Evolutionary conservation across 2,329 filamentous ascomycete species (phyloP).

Genomic region (Talaromyces albobiverticillius): DNA sequence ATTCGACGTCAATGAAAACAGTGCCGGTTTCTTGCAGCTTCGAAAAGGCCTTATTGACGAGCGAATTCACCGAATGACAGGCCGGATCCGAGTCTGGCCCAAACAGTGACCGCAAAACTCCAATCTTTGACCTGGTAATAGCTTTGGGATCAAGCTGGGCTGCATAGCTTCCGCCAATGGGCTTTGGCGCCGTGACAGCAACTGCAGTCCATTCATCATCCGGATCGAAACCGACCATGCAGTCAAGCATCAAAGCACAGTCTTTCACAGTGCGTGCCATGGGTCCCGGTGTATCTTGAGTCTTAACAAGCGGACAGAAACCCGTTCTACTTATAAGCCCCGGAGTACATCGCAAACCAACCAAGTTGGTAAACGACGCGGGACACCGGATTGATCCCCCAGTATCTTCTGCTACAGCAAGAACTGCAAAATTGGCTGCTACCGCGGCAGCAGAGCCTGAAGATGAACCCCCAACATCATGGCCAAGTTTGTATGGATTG

Average conservation of each 20-base stretch:
- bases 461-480: not conserved
- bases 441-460: not conserved
- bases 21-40: not conserved
- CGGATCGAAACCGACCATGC: not conserved
- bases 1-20: not conserved
- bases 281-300: not conserved
- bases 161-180: not conserved
- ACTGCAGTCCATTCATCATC: not conserved
- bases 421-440: not conserved
- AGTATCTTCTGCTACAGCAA: not conserved
- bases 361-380: not conserved
- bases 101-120: not conserved
- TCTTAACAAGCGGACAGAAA: not conserved
- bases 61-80: not conserved
- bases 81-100: not conserved
- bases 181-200: not conserved
- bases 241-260: not conserved
- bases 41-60: not conserved
- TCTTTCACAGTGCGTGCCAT: not conserved
- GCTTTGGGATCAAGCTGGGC: not conserved
- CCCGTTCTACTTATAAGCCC: not conserved
- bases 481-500: not conserved
- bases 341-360: not conserved
- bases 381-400: not conserved
- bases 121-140: not conserved